These are phyloP conservation scores for Phyllostachys edulis DNA, from an alignment of 176 grass and related monocot genomes.

Conservation along the genomic window DNA sequence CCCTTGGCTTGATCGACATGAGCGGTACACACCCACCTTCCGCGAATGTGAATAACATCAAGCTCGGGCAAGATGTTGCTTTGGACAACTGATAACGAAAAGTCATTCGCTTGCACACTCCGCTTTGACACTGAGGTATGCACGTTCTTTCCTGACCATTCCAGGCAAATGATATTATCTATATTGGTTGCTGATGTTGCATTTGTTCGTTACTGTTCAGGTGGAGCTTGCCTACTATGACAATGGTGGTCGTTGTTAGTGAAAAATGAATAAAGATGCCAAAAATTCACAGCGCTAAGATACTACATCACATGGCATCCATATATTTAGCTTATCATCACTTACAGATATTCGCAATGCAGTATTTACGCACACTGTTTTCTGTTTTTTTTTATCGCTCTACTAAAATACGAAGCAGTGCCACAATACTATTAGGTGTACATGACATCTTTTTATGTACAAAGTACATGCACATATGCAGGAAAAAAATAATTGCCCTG, in stretches of 20 bases:
- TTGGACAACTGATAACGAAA: conserved; percentile 76
- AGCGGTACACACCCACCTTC: conserved; percentile 85
- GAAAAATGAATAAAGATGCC: conserved; percentile 23
- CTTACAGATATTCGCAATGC: too few relatives aligned
- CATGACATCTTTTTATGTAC: too few relatives aligned
- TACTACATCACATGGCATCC: neutral
- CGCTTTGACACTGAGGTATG: conserved; percentile 92
- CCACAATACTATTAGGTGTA: too few relatives aligned
- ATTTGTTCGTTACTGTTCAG: conserved; percentile 26
- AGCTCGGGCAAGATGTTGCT: conserved; percentile 83
- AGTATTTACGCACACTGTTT: too few relatives aligned
- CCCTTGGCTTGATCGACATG: conserved; percentile 77
- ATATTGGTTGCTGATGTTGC: conserved; percentile 10
- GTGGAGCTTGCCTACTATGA: conserved; percentile 96
- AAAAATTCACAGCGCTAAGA: conserved; percentile 12
- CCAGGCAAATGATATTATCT: neutral
- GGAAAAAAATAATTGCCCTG: too few relatives aligned
- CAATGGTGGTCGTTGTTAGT: conserved; percentile 50
- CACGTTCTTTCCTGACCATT: neutral
- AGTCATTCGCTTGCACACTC: conserved; percentile 74
- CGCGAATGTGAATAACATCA: conserved; percentile 68
- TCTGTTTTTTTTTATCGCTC: too few relatives aligned
- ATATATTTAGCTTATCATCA: too few relatives aligned
- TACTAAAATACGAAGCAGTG: too few relatives aligned
- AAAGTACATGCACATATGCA: too few relatives aligned